Evolutionary conservation across 768 basidiomycete species (phyloP), one percentile per base, ranked within the genome.

Genomic region (Symmetrospora coprosmae): DNA sequence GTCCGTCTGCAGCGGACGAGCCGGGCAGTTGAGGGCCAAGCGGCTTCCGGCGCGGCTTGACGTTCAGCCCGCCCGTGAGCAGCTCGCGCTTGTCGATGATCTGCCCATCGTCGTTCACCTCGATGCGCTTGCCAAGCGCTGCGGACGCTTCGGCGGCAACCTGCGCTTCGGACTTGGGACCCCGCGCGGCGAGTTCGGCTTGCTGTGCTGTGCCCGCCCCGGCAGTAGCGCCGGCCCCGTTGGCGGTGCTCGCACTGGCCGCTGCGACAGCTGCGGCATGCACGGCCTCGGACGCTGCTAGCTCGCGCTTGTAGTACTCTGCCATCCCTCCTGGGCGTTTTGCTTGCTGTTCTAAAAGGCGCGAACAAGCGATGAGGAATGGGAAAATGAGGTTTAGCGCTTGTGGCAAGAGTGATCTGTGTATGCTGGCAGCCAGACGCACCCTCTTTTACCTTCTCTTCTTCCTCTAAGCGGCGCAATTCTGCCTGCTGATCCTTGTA

Each of bases 401-500:
- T 39, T 39, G 38, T 13, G 14, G 13, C 21, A 13, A 19, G 40
- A 30, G 48, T 47, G 34, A 46, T 17, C n/a, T n/a, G n/a, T n/a
- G n/a, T n/a, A n/a, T n/a, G n/a, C n/a, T n/a, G 19, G 2, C 35
- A 17, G 47, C 40, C 19, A n/a, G 19, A 55, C 52, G 13, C 64
- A 88, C 92, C 94, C 74, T 97, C 92, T 65, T 84, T 78, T 67
- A 76, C 73, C 73, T 78, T 84, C 73, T 97, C 94, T 68, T 97
- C 92, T 70, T 89, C 88, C 70, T 97, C 94, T 0, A 90, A 88
- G 69, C 74, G 79, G 59, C 87, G 78, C 5, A 96, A 81, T 73
- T 91, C 86, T 47, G 81, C 90, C 82, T 94, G 86, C 73, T 97
- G 94, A 48, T 87, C 85, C 71, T 89, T 90, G 75, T 99, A 99